Evolutionary conservation across 2,329 filamentous ascomycete genomes (phyloP).

Genomic region (Diaporthe ampelina): DNA sequence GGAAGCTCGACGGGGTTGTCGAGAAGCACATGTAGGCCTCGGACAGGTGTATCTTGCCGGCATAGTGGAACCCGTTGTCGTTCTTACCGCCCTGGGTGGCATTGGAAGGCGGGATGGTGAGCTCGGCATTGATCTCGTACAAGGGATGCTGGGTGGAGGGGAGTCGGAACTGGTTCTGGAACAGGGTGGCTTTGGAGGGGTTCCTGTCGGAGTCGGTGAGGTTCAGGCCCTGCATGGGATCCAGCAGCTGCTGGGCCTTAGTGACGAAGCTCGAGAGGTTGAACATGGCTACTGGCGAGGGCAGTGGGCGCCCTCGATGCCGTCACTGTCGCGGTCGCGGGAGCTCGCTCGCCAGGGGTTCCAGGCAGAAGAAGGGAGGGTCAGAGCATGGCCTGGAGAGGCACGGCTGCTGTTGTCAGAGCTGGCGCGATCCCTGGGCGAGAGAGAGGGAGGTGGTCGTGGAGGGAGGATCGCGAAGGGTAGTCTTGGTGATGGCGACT

Average conservation of each 20-base stretch:
- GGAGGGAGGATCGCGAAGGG: neutral
- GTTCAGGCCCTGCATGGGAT: slow-evolving; percentile 83
- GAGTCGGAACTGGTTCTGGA: slow-evolving; percentile 96
- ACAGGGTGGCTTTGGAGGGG: slow-evolving; percentile 91
- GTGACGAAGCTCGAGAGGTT: slow-evolving; percentile 86
- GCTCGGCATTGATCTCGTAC: slow-evolving; percentile 96
- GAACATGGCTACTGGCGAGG: slow-evolving; percentile 64
- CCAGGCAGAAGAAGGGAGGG: neutral
- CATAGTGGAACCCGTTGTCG: slow-evolving; percentile 87
- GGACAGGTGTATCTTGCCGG: slow-evolving; percentile 92
- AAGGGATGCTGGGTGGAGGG: slow-evolving; percentile 92
- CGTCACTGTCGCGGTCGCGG: slow-evolving; percentile 9
- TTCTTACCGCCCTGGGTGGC: slow-evolving; percentile 78
- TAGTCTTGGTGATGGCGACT: neutral
- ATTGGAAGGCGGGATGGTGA: slow-evolving; percentile 85
- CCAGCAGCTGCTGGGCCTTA: slow-evolving; percentile 95
- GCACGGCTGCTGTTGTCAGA: neutral
- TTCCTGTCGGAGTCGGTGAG: slow-evolving; percentile 81
- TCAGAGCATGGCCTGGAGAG: slow-evolving; percentile 33
- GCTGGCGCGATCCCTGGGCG: neutral
- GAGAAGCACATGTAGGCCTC: slow-evolving; percentile 98
- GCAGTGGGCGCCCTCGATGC: slow-evolving; percentile 40
- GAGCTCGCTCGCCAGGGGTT: slow-evolving; percentile 26
- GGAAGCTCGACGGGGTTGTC: slow-evolving; percentile 89
- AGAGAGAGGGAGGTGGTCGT: neutral